phyloP scores from a whole-genome alignment of 1,139 yeast species.

The Pichia sp. region DNA sequence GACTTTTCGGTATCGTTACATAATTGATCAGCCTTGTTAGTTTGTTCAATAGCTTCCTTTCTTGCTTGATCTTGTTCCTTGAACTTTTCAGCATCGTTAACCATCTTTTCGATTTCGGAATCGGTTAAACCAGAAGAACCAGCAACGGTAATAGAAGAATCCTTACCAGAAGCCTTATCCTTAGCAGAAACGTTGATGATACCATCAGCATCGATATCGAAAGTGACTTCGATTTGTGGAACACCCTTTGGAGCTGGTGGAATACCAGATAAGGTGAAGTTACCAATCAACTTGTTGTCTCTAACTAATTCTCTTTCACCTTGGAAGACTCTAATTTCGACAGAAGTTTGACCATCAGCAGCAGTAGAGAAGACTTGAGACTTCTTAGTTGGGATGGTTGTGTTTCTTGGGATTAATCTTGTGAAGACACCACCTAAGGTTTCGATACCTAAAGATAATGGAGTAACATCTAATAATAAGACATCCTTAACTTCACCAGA shows the following conservation, averaged over 20 bases:
- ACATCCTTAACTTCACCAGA: slow-evolving; percentile 99
- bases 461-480: slow-evolving; percentile 92
- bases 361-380: slow-evolving; percentile 98
- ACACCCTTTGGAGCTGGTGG: slow-evolving; percentile 99
- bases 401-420: slow-evolving; percentile 95
- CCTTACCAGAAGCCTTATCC: slow-evolving; percentile 98
- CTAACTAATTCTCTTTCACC: slow-evolving; percentile 99
- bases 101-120: slow-evolving; percentile 97
- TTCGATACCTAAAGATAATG: slow-evolving; percentile 97
- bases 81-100: slow-evolving; percentile 96
- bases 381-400: slow-evolving; percentile 97
- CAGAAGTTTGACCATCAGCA: slow-evolving; percentile 98
- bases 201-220: slow-evolving; percentile 98
- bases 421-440: slow-evolving; percentile 99
- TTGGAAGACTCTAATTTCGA: slow-evolving; percentile 98
- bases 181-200: slow-evolving; percentile 98
- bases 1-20: slow-evolving; percentile 97
- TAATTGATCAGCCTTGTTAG: slow-evolving; percentile 97
- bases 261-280: slow-evolving; percentile 93
- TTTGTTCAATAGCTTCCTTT: slow-evolving; percentile 85
- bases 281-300: slow-evolving; percentile 98
- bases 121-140: slow-evolving; percentile 98
- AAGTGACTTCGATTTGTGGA: slow-evolving; percentile 97
- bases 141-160: slow-evolving; percentile 98
- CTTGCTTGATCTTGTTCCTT: slow-evolving; percentile 96